Evolutionary conservation across 2,329 filamentous ascomycete genomes (phyloP).

Genomic region (Colletotrichum cordylinicola): DNA sequence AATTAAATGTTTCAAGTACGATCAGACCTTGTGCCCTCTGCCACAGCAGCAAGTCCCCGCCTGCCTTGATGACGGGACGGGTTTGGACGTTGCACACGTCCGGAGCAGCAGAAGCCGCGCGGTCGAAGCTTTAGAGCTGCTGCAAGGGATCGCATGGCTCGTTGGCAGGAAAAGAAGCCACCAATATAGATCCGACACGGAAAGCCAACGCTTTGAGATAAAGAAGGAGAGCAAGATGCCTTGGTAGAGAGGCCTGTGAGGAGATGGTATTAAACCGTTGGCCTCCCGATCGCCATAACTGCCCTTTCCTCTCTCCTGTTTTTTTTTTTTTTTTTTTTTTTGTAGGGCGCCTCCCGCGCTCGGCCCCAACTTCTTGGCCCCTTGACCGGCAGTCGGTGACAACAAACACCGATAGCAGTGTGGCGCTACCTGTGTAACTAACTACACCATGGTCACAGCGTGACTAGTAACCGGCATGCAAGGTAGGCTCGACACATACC

Average conservation of each 20-base stretch:
- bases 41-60: constrained; percentile 35
- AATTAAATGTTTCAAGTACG: constrained; percentile 5
- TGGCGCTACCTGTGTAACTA: background rate
- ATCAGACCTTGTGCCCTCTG: constrained; percentile 33
- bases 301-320: too few species aligned
- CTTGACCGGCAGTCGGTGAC: background rate
- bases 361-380: background rate
- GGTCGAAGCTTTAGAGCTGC: constrained; percentile 2
- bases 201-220: background rate
- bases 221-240: background rate
- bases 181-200: background rate
- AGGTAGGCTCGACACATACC: background rate
- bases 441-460: background rate
- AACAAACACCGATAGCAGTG: background rate
- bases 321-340: background rate
- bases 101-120: background rate
- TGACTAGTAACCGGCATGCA: background rate
- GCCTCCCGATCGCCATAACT: background rate
- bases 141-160: constrained; percentile 4
- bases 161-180: background rate
- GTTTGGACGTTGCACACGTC: background rate
- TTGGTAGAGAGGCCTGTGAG: background rate
- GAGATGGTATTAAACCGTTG: background rate
- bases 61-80: background rate
- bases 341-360: background rate